Conservation (phyloP, 2,329 filamentous ascomycete genomes). For the Fusarium concolor region DNA sequence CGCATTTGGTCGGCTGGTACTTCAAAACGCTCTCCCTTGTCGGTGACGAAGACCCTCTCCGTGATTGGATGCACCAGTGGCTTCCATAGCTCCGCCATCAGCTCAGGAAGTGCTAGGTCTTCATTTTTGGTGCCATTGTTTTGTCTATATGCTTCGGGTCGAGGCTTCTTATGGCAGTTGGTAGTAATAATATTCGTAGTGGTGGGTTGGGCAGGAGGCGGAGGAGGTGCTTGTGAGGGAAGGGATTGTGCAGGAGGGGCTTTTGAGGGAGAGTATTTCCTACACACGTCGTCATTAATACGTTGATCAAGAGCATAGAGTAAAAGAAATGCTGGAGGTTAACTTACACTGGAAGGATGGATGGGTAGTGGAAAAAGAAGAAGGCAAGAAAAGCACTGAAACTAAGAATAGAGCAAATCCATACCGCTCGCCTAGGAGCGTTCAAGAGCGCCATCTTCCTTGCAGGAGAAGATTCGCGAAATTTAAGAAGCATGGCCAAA, state of each 20-base stretch:
- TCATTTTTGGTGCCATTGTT: neutral
- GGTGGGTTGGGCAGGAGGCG: neutral
- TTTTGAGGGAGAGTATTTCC: neutral
- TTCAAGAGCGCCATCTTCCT: neutral
- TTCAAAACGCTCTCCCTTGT: constrained; percentile 19
- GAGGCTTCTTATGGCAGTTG: constrained; percentile 2
- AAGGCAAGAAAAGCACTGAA: neutral
- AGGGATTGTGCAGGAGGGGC: too few relatives aligned
- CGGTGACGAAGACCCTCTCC: constrained; percentile 10
- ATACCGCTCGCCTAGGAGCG: neutral
- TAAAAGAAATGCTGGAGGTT: fast-evolving
- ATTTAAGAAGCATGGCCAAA: neutral
- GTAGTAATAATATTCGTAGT: neutral
- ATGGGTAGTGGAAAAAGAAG: neutral
- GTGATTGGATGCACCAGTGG: constrained; percentile 12
- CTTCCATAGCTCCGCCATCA: constrained; percentile 17
- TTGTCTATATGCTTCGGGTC: neutral
- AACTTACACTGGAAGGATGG: neutral
- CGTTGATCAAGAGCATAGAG: fast-evolving
- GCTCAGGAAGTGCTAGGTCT: neutral
- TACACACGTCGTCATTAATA: neutral
- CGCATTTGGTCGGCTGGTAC: neutral
- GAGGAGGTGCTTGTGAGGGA: neutral
- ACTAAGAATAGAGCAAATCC: neutral
- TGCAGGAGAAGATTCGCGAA: neutral